Evolutionary conservation across 768 basidiomycete genomes (phyloP), one percentile per base, ranked within the genome.

Genomic region (Hypsizygus marmoreus): DNA sequence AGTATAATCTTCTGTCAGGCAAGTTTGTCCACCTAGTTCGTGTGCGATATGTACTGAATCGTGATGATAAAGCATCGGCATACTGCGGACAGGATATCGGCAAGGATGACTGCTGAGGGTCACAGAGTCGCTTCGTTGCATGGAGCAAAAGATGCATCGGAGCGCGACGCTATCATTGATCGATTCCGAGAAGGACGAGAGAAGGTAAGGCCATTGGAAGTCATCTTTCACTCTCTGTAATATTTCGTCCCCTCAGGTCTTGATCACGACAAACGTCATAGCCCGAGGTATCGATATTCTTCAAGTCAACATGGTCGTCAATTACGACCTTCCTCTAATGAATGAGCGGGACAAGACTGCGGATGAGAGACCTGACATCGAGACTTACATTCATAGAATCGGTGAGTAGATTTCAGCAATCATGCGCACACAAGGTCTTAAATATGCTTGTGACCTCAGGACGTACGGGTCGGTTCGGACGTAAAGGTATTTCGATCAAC

Each of bases 231-330:
- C 16, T 12, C 3, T 32, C n/a, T 30, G 24, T 26, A 14, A 29
- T n/a, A 9, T 28, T 23, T 13, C 28, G 9, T n/a, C 22, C 22
- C 13, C 30, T 11, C 20, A 78, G 76, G 79, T 81, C 39, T 72
- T 99, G 54, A 99, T 99, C 63, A 98, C 97, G 41, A 99, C 97
- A 29, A 99, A 99, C 67, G 97, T 99, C 61, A 89, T 98, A 53
- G 95, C 97, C 1, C 85, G 97, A 13, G 97, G 97, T 32, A 98
- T 99, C 71, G 97, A 99, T 59, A 97, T 99, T 60, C 76, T 93
- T 44, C 95, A 97, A 72, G 97, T 99, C 58, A 99, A 97, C 75
- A 94, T 99, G 94, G 95, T 98, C n/a, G 93, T 99, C 66, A 98
- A 98, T 70, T 99, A 98, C 62, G 95, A 97, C 62, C 78, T 97